A percentile compares a stretch with the other conserved stretches of the same genome.
Evolutionary conservation across 2,329 filamentous ascomycete species (phyloP).

Genomic region (Botrytis deweyae): DNA sequence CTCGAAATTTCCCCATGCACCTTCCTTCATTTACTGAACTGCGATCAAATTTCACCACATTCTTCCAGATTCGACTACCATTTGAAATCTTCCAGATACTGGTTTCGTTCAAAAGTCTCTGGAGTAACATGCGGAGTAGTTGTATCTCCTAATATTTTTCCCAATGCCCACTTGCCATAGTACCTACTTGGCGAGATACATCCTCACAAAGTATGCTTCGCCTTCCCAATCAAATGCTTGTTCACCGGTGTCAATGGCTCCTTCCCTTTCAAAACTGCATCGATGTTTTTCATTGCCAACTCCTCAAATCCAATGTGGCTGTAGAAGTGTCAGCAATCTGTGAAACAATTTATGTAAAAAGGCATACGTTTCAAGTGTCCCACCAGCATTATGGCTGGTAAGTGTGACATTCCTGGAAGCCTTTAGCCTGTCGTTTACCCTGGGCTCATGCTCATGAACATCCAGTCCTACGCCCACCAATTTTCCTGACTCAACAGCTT

Average conservation of each 20-base stretch:
- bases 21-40: background rate
- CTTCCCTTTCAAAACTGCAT: constrained; percentile 51
- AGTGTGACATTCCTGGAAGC: constrained; percentile 47
- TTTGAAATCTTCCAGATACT: background rate
- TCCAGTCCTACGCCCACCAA: constrained; percentile 59
- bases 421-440: constrained; percentile 35
- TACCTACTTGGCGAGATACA: background rate
- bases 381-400: constrained; percentile 67
- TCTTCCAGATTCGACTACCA: background rate
- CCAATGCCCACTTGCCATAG: background rate
- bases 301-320: constrained; percentile 59
- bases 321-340: background rate
- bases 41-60: background rate
- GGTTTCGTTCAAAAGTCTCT: background rate
- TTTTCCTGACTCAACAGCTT: constrained; percentile 53
- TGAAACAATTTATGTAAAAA: background rate
- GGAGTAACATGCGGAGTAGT: background rate
- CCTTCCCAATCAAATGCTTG: constrained; percentile 30
- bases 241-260: constrained; percentile 38
- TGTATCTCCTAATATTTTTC: background rate
- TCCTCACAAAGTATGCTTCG: constrained; percentile 9
- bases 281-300: constrained; percentile 64
- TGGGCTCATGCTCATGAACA: constrained; percentile 62
- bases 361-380: constrained; percentile 58
- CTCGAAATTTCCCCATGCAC: background rate